Evolutionary conservation across 2,329 filamentous ascomycete genomes (phyloP).

Genomic region (Colletotrichum sp.): DNA sequence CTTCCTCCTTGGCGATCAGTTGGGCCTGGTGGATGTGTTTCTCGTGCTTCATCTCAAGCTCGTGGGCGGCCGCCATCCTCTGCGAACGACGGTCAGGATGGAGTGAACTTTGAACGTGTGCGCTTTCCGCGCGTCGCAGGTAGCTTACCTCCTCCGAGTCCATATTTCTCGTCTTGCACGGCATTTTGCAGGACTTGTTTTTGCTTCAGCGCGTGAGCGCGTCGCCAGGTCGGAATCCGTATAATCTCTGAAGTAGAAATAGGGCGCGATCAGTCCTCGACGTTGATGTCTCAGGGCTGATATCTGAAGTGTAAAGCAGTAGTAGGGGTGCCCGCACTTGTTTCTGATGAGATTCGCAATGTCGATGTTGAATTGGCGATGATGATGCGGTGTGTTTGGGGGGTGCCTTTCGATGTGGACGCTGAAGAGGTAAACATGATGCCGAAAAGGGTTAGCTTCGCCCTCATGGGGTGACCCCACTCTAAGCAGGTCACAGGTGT

Average conservation of each 20-base stretch:
- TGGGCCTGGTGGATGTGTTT: slow-evolving; percentile 68
- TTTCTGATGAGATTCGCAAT: neutral
- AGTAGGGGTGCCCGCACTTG: neutral
- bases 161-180: slow-evolving; percentile 20
- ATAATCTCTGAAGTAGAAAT: neutral
- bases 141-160: slow-evolving; percentile 17
- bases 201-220: slow-evolving; percentile 12
- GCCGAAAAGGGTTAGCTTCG: slow-evolving; percentile 24
- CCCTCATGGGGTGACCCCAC: neutral
- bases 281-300: neutral
- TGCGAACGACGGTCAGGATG: slow-evolving; percentile 26
- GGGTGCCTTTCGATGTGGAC: neutral
- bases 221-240: neutral
- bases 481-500: neutral
- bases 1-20: slow-evolving; percentile 76
- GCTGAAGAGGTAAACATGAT: slow-evolving; percentile 32
- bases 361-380: neutral
- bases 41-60: slow-evolving; percentile 75
- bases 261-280: neutral
- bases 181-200: slow-evolving; percentile 1
- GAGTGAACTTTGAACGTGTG: neutral
- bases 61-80: slow-evolving; percentile 51
- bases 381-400: slow-evolving; percentile 5
- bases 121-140: neutral
- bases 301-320: neutral